phyloP scores from a whole-genome alignment of 495 filamentous ascomycete genomes.

The Hypoxylon trugodes region DNA sequence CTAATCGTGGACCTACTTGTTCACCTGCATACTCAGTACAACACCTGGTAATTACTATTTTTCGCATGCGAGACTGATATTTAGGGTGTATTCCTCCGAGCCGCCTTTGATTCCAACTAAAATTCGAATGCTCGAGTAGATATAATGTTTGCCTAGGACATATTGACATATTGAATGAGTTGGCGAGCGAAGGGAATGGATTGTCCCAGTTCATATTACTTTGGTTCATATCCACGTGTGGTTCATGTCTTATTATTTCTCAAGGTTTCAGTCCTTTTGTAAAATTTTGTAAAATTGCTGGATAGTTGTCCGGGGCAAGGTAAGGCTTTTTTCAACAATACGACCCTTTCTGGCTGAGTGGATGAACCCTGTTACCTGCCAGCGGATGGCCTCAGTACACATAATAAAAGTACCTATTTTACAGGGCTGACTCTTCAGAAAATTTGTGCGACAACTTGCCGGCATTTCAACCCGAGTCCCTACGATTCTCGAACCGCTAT shows the following conservation, averaged over 20 bases:
- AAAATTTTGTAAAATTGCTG: constrained; percentile 16
- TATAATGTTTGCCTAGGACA: constrained; percentile 10
- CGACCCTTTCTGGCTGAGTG: neutral
- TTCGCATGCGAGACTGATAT: neutral
- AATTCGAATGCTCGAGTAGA: constrained; percentile 10
- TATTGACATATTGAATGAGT: too few species aligned
- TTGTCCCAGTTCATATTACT: constrained; percentile 24
- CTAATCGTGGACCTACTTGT: too few species aligned
- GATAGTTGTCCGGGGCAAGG: constrained; percentile 1
- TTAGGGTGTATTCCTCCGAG: neutral
- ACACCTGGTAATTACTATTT: too few species aligned
- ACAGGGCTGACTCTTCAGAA: constrained; percentile 23
- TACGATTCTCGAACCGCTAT: constrained; percentile 8
- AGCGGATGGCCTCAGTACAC: neutral
- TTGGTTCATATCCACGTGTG: constrained; percentile 35
- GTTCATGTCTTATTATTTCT: constrained; percentile 30
- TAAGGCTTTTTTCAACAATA: constrained; percentile 14
- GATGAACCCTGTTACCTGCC: constrained; percentile 14
- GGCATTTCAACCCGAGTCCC: constrained; percentile 28
- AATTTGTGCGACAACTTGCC: constrained; percentile 16
- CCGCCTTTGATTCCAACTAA: neutral
- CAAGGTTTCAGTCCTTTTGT: constrained; percentile 12
- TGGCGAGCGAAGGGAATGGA: constrained; percentile 21
- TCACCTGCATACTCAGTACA: too few species aligned
- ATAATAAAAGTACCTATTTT: neutral